Percentiles rank a stretch among this genome's conserved stretches.
Conservation (phyloP, 2,329 filamentous ascomycete species). For the Hirsutella thompsonii region DNA sequence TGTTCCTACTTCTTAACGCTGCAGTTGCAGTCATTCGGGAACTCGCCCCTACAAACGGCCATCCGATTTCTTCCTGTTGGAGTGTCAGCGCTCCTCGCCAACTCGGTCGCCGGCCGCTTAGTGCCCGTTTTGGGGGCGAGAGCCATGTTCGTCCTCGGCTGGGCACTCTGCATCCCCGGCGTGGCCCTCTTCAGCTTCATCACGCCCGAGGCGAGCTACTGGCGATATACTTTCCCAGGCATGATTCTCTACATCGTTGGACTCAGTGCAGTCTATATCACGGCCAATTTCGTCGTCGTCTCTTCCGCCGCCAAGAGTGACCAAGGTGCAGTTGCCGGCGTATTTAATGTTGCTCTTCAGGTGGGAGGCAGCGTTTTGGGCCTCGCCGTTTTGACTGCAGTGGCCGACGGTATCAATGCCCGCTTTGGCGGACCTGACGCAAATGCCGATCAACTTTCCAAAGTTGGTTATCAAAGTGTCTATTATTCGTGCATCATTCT, state of each 20-base stretch:
- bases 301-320: constrained; percentile 1
- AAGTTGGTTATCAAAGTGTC: constrained; percentile 1
- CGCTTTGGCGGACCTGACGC: background rate
- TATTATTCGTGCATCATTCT: constrained; percentile 2
- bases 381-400: background rate
- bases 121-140: constrained; percentile 1
- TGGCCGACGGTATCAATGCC: constrained; percentile 1
- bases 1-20: constrained; percentile 1
- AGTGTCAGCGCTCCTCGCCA: constrained; percentile 1
- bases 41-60: background rate
- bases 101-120: background rate
- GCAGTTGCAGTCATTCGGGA: constrained; percentile 1
- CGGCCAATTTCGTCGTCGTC: constrained; percentile 1
- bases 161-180: constrained; percentile 3
- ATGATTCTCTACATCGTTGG: constrained; percentile 1
- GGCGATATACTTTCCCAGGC: constrained; percentile 1
- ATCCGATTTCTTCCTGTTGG: background rate
- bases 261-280: constrained; percentile 1
- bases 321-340: constrained; percentile 1
- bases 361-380: constrained; percentile 2
- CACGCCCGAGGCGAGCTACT: constrained; percentile 1
- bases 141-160: constrained; percentile 2
- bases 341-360: constrained; percentile 1
- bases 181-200: constrained; percentile 2
- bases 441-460: background rate